Percentiles rank a stretch among this genome's conserved stretches.
Evolutionary conservation across 208 protist species (phyloP).

Genomic region (Angomonas desouzai): DNA sequence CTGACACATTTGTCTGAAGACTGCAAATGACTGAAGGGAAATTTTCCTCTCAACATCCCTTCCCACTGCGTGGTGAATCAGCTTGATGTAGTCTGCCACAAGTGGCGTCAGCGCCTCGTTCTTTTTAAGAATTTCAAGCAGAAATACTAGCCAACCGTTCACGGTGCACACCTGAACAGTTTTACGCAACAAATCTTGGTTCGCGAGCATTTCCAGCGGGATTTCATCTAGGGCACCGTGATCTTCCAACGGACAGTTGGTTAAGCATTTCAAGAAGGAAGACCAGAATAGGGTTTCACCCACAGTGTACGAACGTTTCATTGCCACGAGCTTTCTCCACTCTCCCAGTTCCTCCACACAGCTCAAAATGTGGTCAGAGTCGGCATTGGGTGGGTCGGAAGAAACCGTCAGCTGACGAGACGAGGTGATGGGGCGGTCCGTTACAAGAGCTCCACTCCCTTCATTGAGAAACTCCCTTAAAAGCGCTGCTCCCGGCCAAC

Average conservation of each 20-base stretch:
- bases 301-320: background rate
- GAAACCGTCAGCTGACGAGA: too few relatives aligned
- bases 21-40: background rate
- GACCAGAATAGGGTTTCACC: background rate
- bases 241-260: background rate
- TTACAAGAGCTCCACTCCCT: too few relatives aligned
- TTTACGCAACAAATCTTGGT: background rate
- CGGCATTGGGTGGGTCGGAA: background rate
- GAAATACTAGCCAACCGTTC: background rate
- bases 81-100: background rate
- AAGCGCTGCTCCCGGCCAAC: background rate
- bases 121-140: background rate
- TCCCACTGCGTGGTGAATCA: background rate
- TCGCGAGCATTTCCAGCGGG: background rate
- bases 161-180: background rate
- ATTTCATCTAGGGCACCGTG: background rate
- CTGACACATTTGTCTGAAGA: background rate
- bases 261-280: background rate
- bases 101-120: background rate
- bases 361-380: background rate
- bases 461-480: background rate
- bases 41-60: background rate
- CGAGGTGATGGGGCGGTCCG: too few relatives aligned
- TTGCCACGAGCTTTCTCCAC: background rate
- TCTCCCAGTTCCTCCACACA: background rate